A percentile compares a stretch with the other conserved stretches of the same genome.
Evolutionary conservation across 805 yeast species (phyloP).

Genomic region (Sugiyamaella smithiae): DNA sequence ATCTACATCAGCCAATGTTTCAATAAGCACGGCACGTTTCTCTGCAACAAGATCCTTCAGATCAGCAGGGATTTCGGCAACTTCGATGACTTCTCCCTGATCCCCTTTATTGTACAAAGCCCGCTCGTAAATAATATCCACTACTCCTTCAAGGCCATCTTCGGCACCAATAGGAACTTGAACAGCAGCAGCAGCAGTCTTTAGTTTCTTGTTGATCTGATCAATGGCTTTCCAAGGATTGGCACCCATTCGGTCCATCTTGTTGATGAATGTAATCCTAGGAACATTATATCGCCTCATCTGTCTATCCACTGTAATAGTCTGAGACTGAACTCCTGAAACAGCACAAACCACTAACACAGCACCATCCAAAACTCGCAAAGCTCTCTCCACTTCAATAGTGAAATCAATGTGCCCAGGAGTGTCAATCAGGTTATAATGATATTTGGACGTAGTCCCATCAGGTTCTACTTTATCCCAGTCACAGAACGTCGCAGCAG

Average conservation of each 20-base stretch:
- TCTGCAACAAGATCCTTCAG: conserved; percentile 82
- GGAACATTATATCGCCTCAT: conserved; percentile 99
- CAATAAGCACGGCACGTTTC: conserved; percentile 80
- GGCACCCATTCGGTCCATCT: conserved; percentile 99
- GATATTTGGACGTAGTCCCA: conserved; percentile 58
- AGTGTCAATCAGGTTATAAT: conserved; percentile 93
- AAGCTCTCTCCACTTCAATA: conserved; percentile 97
- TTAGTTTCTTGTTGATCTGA: conserved; percentile 81
- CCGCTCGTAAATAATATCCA: conserved; percentile 83
- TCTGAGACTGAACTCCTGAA: conserved; percentile 96
- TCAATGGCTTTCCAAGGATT: conserved; percentile 94
- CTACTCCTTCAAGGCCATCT: conserved; percentile 78
- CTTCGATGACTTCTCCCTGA: conserved; percentile 80
- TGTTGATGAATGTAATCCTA: conserved; percentile 90
- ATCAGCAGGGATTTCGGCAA: conserved; percentile 69
- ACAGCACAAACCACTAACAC: conserved; percentile 98
- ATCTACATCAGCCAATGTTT: conserved; percentile 96
- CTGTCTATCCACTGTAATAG: conserved; percentile 98
- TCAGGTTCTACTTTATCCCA: conserved; percentile 63
- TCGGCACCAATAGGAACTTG: conserved; percentile 98
- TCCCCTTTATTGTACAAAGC: conserved; percentile 85
- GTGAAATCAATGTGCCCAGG: conserved; percentile 99
- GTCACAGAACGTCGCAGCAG: conserved; percentile 97
- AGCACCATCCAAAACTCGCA: conserved; percentile 97
- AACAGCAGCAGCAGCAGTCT: conserved; percentile 93